Percentiles rank a stretch among this genome's conserved stretches.
Evolutionary conservation across 2,329 filamentous ascomycete species (phyloP).

Genomic region (Venturia effusa): DNA sequence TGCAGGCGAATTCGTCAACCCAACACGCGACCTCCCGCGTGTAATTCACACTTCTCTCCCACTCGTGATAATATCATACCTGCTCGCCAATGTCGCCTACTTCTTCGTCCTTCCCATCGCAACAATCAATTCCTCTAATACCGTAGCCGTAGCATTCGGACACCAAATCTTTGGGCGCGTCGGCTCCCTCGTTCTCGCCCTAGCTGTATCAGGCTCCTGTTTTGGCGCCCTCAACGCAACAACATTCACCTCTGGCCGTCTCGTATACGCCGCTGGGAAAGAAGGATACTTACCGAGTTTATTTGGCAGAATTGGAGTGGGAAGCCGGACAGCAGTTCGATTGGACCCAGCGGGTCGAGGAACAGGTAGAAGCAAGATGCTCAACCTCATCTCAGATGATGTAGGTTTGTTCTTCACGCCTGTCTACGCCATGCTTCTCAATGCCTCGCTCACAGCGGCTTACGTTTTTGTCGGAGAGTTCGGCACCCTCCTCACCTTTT

Average conservation of each 20-base stretch:
- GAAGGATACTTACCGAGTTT: slow-evolving; percentile 83
- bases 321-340: slow-evolving; percentile 29
- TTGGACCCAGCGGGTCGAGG: slow-evolving; percentile 13
- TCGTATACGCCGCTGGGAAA: slow-evolving; percentile 89
- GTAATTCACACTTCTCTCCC: slow-evolving; percentile 97
- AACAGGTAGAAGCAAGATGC: slow-evolving; percentile 28
- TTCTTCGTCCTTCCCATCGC: slow-evolving; percentile 81
- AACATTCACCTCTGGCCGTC: slow-evolving; percentile 81
- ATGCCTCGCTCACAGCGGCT: slow-evolving; percentile 57
- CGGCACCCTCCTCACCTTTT: slow-evolving; percentile 84
- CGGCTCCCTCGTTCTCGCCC: slow-evolving; percentile 72
- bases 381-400: slow-evolving; percentile 61
- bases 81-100: slow-evolving; percentile 86
- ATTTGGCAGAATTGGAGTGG: slow-evolving; percentile 73
- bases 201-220: slow-evolving; percentile 84
- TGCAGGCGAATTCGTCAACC: slow-evolving; percentile 90
- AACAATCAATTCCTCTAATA: slow-evolving; percentile 78
- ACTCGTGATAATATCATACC: slow-evolving; percentile 78
- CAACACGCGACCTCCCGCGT: slow-evolving; percentile 75
- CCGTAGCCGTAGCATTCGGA: slow-evolving; percentile 91
- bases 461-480: slow-evolving; percentile 90
- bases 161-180: slow-evolving; percentile 76
- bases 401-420: slow-evolving; percentile 84
- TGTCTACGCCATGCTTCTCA: slow-evolving; percentile 82
- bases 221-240: slow-evolving; percentile 92